Evolutionary conservation across 805 yeast species (phyloP).

Genomic region (Schwanniomyces yamadae): DNA sequence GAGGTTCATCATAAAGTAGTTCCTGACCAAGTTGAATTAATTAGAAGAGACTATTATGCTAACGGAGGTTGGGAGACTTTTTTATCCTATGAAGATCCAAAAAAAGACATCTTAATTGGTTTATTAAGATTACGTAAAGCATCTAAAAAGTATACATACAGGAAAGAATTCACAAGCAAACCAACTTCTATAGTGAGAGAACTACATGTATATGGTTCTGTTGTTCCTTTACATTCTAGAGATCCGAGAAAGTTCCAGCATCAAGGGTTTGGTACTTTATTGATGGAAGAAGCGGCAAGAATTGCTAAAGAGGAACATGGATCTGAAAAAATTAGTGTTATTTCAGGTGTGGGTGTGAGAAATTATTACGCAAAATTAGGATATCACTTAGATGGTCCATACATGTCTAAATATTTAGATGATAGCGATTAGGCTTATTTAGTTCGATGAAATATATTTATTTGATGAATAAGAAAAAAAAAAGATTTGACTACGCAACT

Average conservation of each 20-base stretch:
- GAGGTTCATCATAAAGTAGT: constrained; percentile 96
- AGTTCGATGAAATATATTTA: no score
- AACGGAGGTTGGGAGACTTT: constrained; percentile 99
- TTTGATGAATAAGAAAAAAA: no score
- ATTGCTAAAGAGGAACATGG: constrained; percentile 96
- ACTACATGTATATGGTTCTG: constrained; percentile 95
- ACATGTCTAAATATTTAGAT: constrained; percentile 71
- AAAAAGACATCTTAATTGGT: constrained; percentile 93
- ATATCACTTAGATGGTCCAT: constrained; percentile 91
- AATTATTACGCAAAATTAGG: constrained; percentile 93
- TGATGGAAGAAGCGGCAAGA: constrained; percentile 98
- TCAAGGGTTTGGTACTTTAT: constrained; percentile 95
- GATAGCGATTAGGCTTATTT: constrained; percentile 9
- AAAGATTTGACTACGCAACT: no score
- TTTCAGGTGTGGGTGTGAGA: constrained; percentile 96
- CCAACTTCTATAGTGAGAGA: constrained; percentile 95
- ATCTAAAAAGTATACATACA: constrained; percentile 80
- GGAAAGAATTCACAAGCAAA: constrained; percentile 82
- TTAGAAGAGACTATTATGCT: constrained; percentile 94
- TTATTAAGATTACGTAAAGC: constrained; percentile 85
- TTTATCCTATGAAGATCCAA: constrained; percentile 93
- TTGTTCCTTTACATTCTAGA: constrained; percentile 91
- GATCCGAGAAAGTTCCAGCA: constrained; percentile 98
- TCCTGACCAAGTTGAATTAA: constrained; percentile 95
- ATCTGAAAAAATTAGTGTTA: constrained; percentile 84